Conservation (phyloP, 2,329 filamentous ascomycete genomes). For the Triangularia setosa region DNA sequence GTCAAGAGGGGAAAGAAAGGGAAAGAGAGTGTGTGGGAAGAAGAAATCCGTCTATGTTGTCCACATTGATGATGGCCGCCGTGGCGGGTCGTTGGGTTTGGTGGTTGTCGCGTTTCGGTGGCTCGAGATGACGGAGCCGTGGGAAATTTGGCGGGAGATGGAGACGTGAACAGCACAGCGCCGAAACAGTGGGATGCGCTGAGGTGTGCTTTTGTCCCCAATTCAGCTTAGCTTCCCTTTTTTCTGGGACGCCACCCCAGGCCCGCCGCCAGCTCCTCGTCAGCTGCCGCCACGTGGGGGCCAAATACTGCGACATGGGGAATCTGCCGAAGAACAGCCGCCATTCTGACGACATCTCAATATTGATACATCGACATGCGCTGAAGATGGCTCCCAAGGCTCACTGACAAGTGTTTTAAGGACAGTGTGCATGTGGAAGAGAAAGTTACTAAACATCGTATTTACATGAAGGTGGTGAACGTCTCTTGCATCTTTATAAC, state of each 20-base stretch:
- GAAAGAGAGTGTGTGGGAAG: background rate
- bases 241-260: slow-evolving; percentile 2
- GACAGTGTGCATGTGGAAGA: too few relatives aligned
- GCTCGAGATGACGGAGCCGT: background rate
- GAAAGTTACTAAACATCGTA: too few relatives aligned
- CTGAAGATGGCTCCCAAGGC: too few relatives aligned
- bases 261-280: background rate
- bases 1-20: background rate
- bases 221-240: slow-evolving; percentile 1
- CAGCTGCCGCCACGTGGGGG: slow-evolving; percentile 7
- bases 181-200: background rate
- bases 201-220: slow-evolving; percentile 8
- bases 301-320: background rate
- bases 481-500: too few relatives aligned
- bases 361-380: background rate
- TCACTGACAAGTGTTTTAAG: too few relatives aligned
- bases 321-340: background rate
- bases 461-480: too few relatives aligned
- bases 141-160: slow-evolving; percentile 2
- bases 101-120: background rate
- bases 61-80: slow-evolving; percentile 16
- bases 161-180: background rate
- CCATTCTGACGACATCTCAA: background rate
- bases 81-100: background rate
- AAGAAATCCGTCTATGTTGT: slow-evolving; percentile 1